Evolutionary conservation across 23 red algal species (phyloP).

Genomic region (Gracilaria gracilis): DNA sequence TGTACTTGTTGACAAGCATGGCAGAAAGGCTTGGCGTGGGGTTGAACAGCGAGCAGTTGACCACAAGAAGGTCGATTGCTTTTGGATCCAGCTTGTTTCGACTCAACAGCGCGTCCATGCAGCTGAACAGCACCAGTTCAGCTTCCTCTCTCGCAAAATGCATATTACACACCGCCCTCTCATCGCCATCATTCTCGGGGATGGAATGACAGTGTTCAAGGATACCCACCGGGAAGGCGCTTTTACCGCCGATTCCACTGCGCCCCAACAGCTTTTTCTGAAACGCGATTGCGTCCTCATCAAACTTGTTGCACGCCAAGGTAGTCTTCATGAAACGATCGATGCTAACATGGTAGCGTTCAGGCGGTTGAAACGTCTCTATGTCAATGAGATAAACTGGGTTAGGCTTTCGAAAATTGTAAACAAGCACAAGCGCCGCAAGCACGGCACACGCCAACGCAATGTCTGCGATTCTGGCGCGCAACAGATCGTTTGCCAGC

Average conservation of each 20-base stretch:
- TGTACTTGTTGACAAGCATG: constrained; percentile 98
- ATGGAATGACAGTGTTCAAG: constrained; percentile 74
- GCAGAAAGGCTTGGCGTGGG: constrained; percentile 93
- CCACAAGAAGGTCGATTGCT: constrained; percentile 88
- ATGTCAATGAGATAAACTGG: constrained; percentile 87
- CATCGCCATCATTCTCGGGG: constrained; percentile 75
- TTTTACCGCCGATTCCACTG: constrained; percentile 82
- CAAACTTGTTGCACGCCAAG: constrained; percentile 64
- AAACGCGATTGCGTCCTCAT: constrained; percentile 81
- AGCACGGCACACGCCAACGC: constrained; percentile 46
- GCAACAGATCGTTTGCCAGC: constrained; percentile 31
- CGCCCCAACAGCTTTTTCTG: constrained; percentile 85
- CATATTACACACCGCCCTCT: constrained; percentile 84
- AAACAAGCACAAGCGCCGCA: constrained; percentile 57
- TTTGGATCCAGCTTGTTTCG: constrained; percentile 69
- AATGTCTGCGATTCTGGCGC: constrained; percentile 54
- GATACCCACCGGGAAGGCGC: constrained; percentile 83
- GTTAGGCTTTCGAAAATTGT: constrained; percentile 57
- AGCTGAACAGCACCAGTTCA: constrained; percentile 90
- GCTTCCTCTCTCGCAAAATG: constrained; percentile 89
- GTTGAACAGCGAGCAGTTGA: constrained; percentile 97
- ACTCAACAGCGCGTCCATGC: constrained; percentile 73
- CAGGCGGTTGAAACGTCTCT: constrained; percentile 89
- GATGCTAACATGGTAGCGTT: constrained; percentile 57
- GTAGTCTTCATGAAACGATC: constrained; percentile 82